These are phyloP conservation scores for Cordia subcordata DNA, from an alignment of 257 asterid species.

Conservation along the genomic window DNA sequence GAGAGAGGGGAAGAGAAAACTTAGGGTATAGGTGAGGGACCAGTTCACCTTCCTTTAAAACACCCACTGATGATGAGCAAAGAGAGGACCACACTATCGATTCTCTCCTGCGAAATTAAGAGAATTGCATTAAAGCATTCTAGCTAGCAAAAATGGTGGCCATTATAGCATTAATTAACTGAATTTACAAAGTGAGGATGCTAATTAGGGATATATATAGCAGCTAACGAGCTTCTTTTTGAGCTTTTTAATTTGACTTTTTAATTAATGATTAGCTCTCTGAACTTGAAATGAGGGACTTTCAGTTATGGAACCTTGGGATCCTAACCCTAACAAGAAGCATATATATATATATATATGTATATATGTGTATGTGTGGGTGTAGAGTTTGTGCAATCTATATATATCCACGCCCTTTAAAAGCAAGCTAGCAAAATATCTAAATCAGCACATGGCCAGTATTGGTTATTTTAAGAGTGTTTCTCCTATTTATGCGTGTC, in stretches of 20 bases:
- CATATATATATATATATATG: too few relatives aligned
- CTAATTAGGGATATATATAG: background rate
- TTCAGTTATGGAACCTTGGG: background rate
- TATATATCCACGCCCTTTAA: too few relatives aligned
- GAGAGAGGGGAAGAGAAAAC: background rate
- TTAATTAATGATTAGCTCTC: background rate
- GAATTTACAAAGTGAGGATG: background rate
- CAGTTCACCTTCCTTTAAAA: conserved; percentile 19
- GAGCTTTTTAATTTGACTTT: background rate
- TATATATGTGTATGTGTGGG: too few relatives aligned
- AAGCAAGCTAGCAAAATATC: too few relatives aligned
- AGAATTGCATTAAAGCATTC: conserved; percentile 5
- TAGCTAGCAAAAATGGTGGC: background rate
- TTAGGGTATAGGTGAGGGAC: conserved; percentile 22
- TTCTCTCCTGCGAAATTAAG: conserved; percentile 12
- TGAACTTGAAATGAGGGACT: background rate
- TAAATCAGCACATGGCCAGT: too few relatives aligned
- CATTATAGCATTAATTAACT: too few relatives aligned
- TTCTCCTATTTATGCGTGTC: too few relatives aligned
- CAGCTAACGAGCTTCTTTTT: background rate
- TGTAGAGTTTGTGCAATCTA: too few relatives aligned
- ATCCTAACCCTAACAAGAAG: background rate
- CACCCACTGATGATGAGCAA: conserved; percentile 17
- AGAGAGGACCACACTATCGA: conserved; percentile 26
- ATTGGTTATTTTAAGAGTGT: too few relatives aligned